Evolutionary conservation across 805 yeast species (phyloP).

Genomic region (Pichia phayaonensis): DNA sequence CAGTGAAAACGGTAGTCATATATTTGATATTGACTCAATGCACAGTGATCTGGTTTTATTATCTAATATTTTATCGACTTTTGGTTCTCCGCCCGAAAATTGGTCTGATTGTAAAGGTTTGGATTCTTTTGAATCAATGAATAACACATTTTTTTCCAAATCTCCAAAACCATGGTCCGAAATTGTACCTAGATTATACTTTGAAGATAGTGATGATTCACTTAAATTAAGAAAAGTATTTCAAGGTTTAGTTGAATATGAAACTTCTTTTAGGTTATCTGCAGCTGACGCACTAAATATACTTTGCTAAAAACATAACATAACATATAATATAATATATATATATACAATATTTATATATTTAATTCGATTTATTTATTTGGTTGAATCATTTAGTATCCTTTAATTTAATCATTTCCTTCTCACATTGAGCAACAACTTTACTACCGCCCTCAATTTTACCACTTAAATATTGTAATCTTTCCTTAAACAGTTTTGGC

Average conservation of each 20-base stretch:
- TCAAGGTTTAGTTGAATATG: constrained; percentile 36
- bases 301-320: constrained; percentile 1
- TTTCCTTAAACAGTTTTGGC: constrained; percentile 45
- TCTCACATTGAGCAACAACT: constrained; percentile 42
- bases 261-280: constrained; percentile 27
- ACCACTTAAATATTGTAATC: constrained; percentile 58
- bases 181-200: constrained; percentile 30
- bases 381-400: not conserved
- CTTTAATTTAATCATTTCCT: constrained; percentile 19
- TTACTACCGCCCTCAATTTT: constrained; percentile 59
- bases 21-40: constrained; percentile 33
- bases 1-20: constrained; percentile 31
- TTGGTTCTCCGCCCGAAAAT: constrained; percentile 56
- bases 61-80: constrained; percentile 42
- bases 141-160: constrained; percentile 20
- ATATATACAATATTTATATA: not conserved
- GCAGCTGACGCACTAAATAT: constrained; percentile 22
- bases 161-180: constrained; percentile 15
- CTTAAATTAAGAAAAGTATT: constrained; percentile 26
- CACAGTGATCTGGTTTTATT: constrained; percentile 53
- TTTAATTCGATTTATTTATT: not conserved
- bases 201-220: constrained; percentile 3
- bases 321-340: not conserved
- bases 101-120: constrained; percentile 40
- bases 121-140: constrained; percentile 29